A percentile compares a stretch with the other conserved stretches of the same genome.
Conservation (phyloP, 495 filamentous ascomycete species). For the Annulohypoxylon bovei region DNA sequence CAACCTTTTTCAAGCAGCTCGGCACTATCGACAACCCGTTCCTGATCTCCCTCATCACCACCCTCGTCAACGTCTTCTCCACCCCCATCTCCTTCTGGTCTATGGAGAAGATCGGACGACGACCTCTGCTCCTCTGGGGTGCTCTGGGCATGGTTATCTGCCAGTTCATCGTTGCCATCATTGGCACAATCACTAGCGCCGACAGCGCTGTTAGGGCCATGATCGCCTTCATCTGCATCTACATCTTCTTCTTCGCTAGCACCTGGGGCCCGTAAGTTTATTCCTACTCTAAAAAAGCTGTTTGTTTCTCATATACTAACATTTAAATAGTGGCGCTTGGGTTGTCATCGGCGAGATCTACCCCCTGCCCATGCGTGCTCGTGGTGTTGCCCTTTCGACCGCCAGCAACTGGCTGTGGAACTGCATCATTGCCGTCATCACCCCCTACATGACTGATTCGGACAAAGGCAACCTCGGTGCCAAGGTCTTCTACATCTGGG, state of each 20-base stretch:
- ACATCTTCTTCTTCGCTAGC: conserved; percentile 84
- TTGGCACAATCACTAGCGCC: conserved; percentile 66
- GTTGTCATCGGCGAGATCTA: conserved; percentile 89
- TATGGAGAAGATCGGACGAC: conserved; percentile 75
- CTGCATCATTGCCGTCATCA: conserved; percentile 66
- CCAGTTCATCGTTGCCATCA: conserved; percentile 79
- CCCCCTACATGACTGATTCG: conserved; percentile 78
- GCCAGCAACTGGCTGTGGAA: conserved; percentile 93
- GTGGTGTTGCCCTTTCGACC: conserved; percentile 81
- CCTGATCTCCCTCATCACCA: conserved; percentile 77
- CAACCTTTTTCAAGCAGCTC: conserved; percentile 70
- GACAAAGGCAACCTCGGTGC: conserved; percentile 72
- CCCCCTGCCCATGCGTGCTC: conserved; percentile 83
- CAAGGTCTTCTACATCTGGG: conserved; percentile 85
- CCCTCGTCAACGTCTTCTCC: conserved; percentile 76
- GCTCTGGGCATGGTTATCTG: conserved; percentile 75
- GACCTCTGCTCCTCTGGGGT: conserved; percentile 72
- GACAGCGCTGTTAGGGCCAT: conserved; percentile 70
- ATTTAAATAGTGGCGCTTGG: conserved; percentile 68
- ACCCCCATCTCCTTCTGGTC: conserved; percentile 73
- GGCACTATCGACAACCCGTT: conserved; percentile 70
- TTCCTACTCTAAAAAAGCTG: conserved; percentile 43
- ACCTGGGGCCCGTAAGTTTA: conserved; percentile 74
- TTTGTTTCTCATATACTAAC: conserved; percentile 51
- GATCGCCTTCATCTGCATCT: conserved; percentile 82